Base-by-base conservation (phyloP, 257 asterid genomes). In the Handroanthus guayacan region DNA sequence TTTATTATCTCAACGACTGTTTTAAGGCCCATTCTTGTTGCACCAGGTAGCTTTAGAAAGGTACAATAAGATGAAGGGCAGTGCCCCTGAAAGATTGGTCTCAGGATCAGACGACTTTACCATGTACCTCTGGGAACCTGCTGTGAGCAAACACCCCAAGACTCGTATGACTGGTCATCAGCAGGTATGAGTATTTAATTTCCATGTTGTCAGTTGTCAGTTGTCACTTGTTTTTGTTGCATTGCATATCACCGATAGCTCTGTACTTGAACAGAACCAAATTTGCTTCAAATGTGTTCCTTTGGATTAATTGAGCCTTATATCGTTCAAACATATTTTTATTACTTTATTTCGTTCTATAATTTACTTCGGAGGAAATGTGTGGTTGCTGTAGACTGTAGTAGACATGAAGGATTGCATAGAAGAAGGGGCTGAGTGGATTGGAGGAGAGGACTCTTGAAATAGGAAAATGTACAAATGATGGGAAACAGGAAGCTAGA, bases 141-240 rank as follows among this genome's bases (percentile, higher is more conserved):
- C 86, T 37, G 91, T 82, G 41, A 87, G 92, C 85, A 92, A 92
- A 84, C 90, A 86, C 37, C 94, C 92, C 31, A 95, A 88, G 82
- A 81, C 90, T 75, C 97, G 97, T 79, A 87, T 92, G 99, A 91
- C 99, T 45, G 99, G 99, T 82, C 99, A 95, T 84, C 99, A 95
- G 62, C 99, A 92, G 93, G 98, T 89, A 84, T 58, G 62, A 13
- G 10, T n/a, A 51, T 39, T 74, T 48, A 37, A n/a, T 25, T 47
- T 80, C 34, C 69, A 7, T 18, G 55, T 20, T 12, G 56, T 67
- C 71, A 20, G 6, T 18, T 48, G 37, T 31, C 31, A 25, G 1
- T 25, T 12, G 56, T 67, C 71, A 20, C 7, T 18, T 48, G 37
- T 31, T 37, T 25, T 56, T 20, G n/a, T 80, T 38, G 62, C 60